Conservation (phyloP, 192 early-diverging fungal genomes). For the Umbelopsis sp. region DNA sequence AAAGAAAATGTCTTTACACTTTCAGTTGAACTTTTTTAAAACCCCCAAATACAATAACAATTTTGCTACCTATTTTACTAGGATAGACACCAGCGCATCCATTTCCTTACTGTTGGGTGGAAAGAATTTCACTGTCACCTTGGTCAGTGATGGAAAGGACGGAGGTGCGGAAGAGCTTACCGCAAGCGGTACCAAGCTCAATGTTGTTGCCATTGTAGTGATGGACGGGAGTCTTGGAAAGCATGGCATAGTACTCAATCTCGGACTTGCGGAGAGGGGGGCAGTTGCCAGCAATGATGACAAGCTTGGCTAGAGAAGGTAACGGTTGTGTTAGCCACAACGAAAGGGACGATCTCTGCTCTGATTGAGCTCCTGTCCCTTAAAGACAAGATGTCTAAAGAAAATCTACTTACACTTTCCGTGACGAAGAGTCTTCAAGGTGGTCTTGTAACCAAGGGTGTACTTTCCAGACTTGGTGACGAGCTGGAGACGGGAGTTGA, state of each 20-base stretch:
- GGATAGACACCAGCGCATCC: slow-evolving; percentile 9
- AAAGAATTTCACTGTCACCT: slow-evolving; percentile 83
- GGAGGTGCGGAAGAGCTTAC: slow-evolving; percentile 97
- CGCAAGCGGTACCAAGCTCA: slow-evolving; percentile 99
- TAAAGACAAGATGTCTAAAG: slow-evolving; percentile 19
- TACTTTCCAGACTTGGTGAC: slow-evolving; percentile 99
- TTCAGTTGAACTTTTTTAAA: not conserved
- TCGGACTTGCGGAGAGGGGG: slow-evolving; percentile 99
- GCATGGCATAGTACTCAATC: slow-evolving; percentile 99
- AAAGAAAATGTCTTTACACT: slow-evolving; percentile 5
- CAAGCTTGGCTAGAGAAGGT: slow-evolving; percentile 82
- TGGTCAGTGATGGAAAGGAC: slow-evolving; percentile 97
- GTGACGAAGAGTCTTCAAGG: slow-evolving; percentile 94
- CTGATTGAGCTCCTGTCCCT: slow-evolving; percentile 46
- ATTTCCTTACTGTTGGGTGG: slow-evolving; percentile 35
- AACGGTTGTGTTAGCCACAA: slow-evolving; percentile 20
- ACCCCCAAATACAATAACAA: slow-evolving; percentile 12
- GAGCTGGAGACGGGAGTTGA: slow-evolving; percentile 97
- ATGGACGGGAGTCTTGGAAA: slow-evolving; percentile 99
- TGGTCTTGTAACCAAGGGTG: slow-evolving; percentile 98
- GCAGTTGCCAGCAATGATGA: slow-evolving; percentile 99
- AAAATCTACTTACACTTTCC: slow-evolving; percentile 78
- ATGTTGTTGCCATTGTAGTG: slow-evolving; percentile 99
- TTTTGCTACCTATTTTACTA: not conserved
- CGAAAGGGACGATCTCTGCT: slow-evolving; percentile 33